phyloP scores from a whole-genome alignment of 140 eudicot species.

The Ambrosia hybrid region DNA sequence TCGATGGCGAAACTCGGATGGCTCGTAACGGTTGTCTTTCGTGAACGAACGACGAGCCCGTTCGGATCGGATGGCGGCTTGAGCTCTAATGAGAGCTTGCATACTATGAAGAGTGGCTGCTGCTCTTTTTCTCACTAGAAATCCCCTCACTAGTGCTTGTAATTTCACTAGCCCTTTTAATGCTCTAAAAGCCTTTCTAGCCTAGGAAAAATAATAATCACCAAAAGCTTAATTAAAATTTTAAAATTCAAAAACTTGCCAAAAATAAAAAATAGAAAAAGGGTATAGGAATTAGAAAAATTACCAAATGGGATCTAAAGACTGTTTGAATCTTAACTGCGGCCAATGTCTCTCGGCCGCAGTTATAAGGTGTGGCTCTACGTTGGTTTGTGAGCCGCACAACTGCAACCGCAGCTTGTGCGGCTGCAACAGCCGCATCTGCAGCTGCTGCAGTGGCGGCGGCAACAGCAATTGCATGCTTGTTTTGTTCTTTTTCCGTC shows the following conservation, averaged over 20 bases:
- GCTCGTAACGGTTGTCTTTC: slow-evolving; percentile 37
- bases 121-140: slow-evolving; percentile 72
- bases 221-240: slow-evolving; percentile 2
- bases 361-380: slow-evolving; percentile 34
- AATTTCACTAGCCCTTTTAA: slow-evolving; percentile 80
- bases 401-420: slow-evolving; percentile 97
- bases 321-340: slow-evolving; percentile 76
- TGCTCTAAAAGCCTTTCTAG: slow-evolving; percentile 81
- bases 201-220: slow-evolving; percentile 41
- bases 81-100: slow-evolving; percentile 89
- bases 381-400: slow-evolving; percentile 82
- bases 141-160: slow-evolving; percentile 89
- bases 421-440: slow-evolving; percentile 98
- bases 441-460: slow-evolving; percentile 98
- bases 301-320: slow-evolving; percentile 86
- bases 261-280: too few relatives aligned
- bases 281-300: neutral
- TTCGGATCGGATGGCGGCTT: slow-evolving; percentile 59
- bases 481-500: slow-evolving; percentile 70
- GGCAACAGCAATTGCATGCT: slow-evolving; percentile 98
- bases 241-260: too few relatives aligned
- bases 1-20: slow-evolving; percentile 48
- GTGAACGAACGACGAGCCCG: slow-evolving; percentile 64
- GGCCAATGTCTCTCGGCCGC: slow-evolving; percentile 57
- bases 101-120: slow-evolving; percentile 85